Conservation (phyloP, 108 stramenopile species). For the Parietichytrium sp. region DNA sequence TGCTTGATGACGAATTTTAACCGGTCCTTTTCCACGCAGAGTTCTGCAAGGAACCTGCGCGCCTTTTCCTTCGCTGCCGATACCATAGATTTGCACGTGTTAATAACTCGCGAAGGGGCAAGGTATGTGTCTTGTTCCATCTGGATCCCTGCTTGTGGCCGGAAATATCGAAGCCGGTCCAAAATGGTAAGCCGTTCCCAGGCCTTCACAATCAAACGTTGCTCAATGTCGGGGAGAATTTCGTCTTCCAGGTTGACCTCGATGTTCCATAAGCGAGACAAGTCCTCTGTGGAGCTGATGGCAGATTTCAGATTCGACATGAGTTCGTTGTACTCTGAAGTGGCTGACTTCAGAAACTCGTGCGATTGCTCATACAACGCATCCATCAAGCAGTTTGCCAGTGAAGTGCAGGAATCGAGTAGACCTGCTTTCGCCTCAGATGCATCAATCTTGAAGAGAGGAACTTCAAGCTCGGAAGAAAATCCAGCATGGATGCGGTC, state of each 20-base stretch:
- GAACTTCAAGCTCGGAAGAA: background rate
- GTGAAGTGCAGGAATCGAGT: background rate
- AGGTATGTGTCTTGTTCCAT: background rate
- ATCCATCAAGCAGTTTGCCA: background rate
- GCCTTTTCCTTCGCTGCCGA: background rate
- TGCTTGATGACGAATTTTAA: background rate
- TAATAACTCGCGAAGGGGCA: background rate
- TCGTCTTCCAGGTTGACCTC: background rate
- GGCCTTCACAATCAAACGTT: background rate
- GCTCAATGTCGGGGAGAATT: background rate
- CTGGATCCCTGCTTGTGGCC: background rate
- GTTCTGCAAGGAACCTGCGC: background rate
- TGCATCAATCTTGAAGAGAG: conserved; percentile 2
- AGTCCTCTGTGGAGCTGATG: conserved; percentile 2
- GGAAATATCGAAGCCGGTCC: background rate
- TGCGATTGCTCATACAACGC: background rate
- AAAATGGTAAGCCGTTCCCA: background rate
- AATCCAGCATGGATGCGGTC: background rate
- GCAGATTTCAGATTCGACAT: background rate
- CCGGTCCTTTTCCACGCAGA: conserved; percentile 22
- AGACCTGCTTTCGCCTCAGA: background rate
- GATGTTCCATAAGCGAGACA: background rate
- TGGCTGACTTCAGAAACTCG: background rate
- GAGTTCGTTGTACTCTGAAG: background rate
- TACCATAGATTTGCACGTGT: background rate